Percentiles rank a stretch among this genome's conserved stretches.
These are phyloP conservation scores for Beauveria scarabaeidicola DNA, from an alignment of 2,329 filamentous ascomycete genomes.

Conservation along the genomic window DNA sequence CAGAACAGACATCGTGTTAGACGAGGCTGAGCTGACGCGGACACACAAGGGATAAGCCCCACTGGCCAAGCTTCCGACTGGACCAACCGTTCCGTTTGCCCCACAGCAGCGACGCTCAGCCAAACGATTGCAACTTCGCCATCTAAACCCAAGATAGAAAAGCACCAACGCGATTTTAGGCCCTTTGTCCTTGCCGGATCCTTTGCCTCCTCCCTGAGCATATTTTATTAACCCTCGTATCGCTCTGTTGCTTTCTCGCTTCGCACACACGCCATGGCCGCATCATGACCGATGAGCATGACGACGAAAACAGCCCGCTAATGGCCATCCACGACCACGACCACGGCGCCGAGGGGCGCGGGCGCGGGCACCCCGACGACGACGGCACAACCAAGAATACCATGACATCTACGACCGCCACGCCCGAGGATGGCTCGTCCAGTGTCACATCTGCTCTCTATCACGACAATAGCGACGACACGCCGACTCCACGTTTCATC, in stretches of 20 bases:
- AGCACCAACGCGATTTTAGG: neutral
- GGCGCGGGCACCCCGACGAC: neutral
- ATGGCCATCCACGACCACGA: conserved; percentile 13
- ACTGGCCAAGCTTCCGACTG: neutral
- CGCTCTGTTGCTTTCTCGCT: neutral
- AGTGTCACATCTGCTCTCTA: conserved; percentile 14
- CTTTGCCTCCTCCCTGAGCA: neutral
- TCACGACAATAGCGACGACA: conserved; percentile 14
- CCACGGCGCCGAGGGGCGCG: conserved; percentile 2
- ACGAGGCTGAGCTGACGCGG: neutral
- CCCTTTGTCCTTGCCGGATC: neutral
- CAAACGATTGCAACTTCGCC: neutral
- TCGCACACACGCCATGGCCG: neutral
- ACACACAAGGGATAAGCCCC: neutral
- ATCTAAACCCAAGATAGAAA: neutral
- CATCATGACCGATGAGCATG: conserved; percentile 13
- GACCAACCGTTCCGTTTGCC: neutral
- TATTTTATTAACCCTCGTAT: neutral
- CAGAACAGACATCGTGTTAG: too few relatives aligned
- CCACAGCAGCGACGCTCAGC: neutral
- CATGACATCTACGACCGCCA: conserved; percentile 2
- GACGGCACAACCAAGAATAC: neutral
- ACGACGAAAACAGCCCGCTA: conserved; percentile 18
- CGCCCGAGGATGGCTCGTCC: conserved; percentile 4
- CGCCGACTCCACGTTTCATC: conserved; percentile 51